Conservation (phyloP, 257 asterid species). For the Nicotiana paniculata region DNA sequence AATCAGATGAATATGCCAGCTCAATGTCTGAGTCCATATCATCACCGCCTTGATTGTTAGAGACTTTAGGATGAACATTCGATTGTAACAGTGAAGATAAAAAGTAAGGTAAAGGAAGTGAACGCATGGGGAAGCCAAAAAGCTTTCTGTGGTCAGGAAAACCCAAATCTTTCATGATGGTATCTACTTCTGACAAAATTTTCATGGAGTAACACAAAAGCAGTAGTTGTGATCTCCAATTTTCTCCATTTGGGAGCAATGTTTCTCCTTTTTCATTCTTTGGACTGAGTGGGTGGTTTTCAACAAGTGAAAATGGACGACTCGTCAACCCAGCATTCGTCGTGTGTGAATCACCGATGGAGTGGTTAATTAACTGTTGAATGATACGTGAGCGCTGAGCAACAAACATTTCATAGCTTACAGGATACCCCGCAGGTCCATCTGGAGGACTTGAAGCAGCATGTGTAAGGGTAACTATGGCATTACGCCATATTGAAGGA, state of each 20-base stretch:
- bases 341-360: constrained; percentile 21
- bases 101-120: constrained; percentile 23
- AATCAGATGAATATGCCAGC: constrained; percentile 17
- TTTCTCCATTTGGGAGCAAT: constrained; percentile 33
- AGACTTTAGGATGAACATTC: constrained; percentile 43
- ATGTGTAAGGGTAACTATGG: constrained; percentile 63
- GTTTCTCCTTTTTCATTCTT: constrained; percentile 21
- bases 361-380: constrained; percentile 41
- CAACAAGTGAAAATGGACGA: constrained; percentile 52
- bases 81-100: constrained; percentile 35
- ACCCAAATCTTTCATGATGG: constrained; percentile 17
- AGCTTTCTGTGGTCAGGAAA: constrained; percentile 36
- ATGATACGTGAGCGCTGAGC: constrained; percentile 32
- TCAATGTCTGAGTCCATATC: constrained; percentile 24
- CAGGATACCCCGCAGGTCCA: constrained; percentile 44
- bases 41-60: constrained; percentile 24
- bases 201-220: constrained; percentile 59
- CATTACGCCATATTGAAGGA: constrained; percentile 56
- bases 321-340: constrained; percentile 17
- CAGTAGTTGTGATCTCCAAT: constrained; percentile 55
- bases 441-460: constrained; percentile 63
- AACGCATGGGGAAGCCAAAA: constrained; percentile 22
- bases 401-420: constrained; percentile 40
- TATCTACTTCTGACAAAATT: constrained; percentile 44
- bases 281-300: constrained; percentile 28